Evolutionary conservation across 129 eudicot genomes (phyloP), one percentile per base, ranked within the genome.

Genomic region (Scalesia atractyloides): DNA sequence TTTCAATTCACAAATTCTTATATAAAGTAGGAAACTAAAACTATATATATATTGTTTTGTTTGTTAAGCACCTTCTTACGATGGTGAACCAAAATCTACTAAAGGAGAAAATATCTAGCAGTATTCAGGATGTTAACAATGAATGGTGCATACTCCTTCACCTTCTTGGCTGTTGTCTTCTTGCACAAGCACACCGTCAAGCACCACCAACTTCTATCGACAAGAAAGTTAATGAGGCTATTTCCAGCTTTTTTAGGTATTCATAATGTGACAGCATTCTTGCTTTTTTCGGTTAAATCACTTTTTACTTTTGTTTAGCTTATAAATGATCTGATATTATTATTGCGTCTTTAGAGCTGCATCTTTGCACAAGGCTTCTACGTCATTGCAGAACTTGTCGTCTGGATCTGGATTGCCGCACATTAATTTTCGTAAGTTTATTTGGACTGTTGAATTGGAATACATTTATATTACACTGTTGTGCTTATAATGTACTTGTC

Each of bases 111-210:
- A 70, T 53, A n/a, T 94, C 85, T 64, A 83, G 70, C 63, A 83
- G 94, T 76, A 83, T 94, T 81, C 97, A 94, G 74, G 85, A 76
- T 70, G 80, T 34, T 56, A 87, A 85, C 70, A 89, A 86, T 24
- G 84, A 84, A 64, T 90, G 91, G 85, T 69, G 88, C 73, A 76
- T 71, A 22, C 86, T 83, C 11, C 87, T 86, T 78, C 99, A 94
- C 84, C 96, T 94, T 77, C 87, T 88, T 68, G 99, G 99, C 66
- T 94, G 97, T 70, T 94, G 96, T 83, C 86, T 86, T 74, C 88
- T 94, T 73, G 86, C 89, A 26, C 97, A 94, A 85, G 85, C 96
- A 51, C 97, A 87, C 72, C 82, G 79, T 76, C 92, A 75, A 75
- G 66, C 81, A 59, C 83, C 80, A 59, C 82, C 82, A 52, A 10